Evolutionary conservation across 257 asterid species (phyloP), one percentile per base, ranked within the genome.

Genomic region (Solanum okadae): DNA sequence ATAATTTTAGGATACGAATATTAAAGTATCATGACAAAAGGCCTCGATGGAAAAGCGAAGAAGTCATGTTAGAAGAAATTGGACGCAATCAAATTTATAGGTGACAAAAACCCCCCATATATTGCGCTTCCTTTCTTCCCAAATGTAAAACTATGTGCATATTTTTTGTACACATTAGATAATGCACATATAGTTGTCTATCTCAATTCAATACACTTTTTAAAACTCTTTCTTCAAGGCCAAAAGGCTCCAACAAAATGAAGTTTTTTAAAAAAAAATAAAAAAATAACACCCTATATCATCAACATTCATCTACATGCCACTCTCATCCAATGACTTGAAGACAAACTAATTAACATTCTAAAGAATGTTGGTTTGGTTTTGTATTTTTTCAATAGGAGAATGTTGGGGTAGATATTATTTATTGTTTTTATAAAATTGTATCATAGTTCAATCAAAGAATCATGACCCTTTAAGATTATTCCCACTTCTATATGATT

Each of bases 391-490:
- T 83, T 37, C 78, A 4, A 91, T 88, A 65, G 89, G 89, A 87
- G 91, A 94, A 93, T 93, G 93, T 95, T 75, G 92, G 88, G 75
- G 27, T 63, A 86, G 91, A 63, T 88, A 82, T 70, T 13, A 37
- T 42, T 89, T 42, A 23, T 40, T 40, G 52, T 37, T 90, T 93
- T 92, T 89, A 59, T 20, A 59, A 59, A 92, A 91, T 87, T 46
- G 40, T 85, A 83, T 83, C 92, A 90, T 92, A 73, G 91, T 91
- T 92, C 91, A 85, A 87, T 40, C 83, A 91, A 90, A 88, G 90
- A 93, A 93, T 92, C 93, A 95, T 92, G 85, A 89, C 91, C 90
- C 89, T 93, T 89, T 87, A 88, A 88, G 96, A 89, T 93, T 92
- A 93, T 92, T 94, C 93, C 93, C 95, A 92, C 94, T 75, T 75